These are phyloP conservation scores for Solanum bukasovii DNA, from an alignment of 257 asterid species.

Conservation along the genomic window DNA sequence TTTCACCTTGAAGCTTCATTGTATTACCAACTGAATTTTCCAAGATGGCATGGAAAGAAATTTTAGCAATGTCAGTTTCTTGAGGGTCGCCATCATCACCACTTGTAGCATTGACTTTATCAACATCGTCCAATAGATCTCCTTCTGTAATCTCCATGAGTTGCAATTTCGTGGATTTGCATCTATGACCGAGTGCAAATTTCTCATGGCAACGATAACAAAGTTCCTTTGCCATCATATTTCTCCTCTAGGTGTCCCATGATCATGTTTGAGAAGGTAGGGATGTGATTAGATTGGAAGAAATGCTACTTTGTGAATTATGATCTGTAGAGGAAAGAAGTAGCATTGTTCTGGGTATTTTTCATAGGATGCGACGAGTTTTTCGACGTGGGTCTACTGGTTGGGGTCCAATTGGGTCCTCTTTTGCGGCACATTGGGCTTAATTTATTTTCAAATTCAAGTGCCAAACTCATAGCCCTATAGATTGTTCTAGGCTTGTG, in stretches of 20 bases:
- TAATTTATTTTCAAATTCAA: background rate
- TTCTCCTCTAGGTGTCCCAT: background rate
- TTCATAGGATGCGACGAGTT: background rate
- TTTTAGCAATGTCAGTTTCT: background rate
- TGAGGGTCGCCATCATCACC: background rate
- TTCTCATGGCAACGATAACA: background rate
- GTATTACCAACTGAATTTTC: background rate
- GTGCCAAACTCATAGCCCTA: background rate
- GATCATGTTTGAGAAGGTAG: background rate
- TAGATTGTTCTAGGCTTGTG: background rate
- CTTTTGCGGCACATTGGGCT: background rate
- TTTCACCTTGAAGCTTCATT: background rate
- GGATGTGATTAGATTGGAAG: background rate
- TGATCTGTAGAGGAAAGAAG: background rate
- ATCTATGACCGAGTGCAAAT: background rate
- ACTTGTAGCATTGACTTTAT: background rate
- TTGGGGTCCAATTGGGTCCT: background rate
- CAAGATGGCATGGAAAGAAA: background rate
- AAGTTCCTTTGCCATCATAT: background rate
- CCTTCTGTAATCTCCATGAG: background rate
- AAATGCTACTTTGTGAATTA: background rate
- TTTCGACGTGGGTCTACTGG: background rate
- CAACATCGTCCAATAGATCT: background rate
- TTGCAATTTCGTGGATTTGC: background rate
- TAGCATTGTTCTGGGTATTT: background rate